Conservation (phyloP, 202 grass and related monocot genomes). For the Digitaria exilis region DNA sequence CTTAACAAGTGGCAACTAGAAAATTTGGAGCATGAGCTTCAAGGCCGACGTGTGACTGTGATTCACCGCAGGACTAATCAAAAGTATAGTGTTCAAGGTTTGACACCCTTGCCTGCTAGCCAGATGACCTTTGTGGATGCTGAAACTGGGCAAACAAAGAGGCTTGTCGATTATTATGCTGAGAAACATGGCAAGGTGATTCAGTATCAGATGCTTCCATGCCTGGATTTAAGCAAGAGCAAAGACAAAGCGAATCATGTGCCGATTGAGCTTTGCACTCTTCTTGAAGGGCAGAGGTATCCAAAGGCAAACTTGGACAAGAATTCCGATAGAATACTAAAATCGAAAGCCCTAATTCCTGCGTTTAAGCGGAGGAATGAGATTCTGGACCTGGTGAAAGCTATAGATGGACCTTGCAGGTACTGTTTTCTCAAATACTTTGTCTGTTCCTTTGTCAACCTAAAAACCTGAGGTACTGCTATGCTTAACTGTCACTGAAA, state of each 20-base stretch:
- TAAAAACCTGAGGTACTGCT: constrained; percentile 7
- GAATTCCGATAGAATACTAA: constrained; percentile 24
- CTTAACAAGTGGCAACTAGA: not conserved
- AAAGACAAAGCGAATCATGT: constrained; percentile 60
- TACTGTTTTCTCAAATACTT: constrained; percentile 18
- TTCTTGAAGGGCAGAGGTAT: constrained; percentile 62
- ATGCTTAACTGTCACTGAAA: not conserved
- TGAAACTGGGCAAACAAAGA: constrained; percentile 37
- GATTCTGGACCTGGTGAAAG: constrained; percentile 43
- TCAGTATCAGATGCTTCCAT: constrained; percentile 55
- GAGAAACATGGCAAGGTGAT: constrained; percentile 42
- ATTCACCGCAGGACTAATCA: constrained; percentile 56
- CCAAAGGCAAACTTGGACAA: constrained; percentile 43
- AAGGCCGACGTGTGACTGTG: constrained; percentile 54
- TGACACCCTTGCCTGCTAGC: constrained; percentile 43
- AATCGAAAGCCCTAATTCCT: constrained; percentile 11
- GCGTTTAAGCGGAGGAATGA: constrained; percentile 28
- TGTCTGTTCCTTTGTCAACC: not conserved
- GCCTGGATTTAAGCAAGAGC: constrained; percentile 65
- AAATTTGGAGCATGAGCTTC: constrained; percentile 32
- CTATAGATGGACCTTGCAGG: constrained; percentile 66
- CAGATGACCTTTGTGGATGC: constrained; percentile 57
- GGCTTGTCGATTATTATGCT: constrained; percentile 51
- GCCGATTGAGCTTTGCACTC: constrained; percentile 60
- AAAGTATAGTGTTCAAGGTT: constrained; percentile 54